Conservation (phyloP, 805 yeast genomes). For the Hanseniaspora vineae region DNA sequence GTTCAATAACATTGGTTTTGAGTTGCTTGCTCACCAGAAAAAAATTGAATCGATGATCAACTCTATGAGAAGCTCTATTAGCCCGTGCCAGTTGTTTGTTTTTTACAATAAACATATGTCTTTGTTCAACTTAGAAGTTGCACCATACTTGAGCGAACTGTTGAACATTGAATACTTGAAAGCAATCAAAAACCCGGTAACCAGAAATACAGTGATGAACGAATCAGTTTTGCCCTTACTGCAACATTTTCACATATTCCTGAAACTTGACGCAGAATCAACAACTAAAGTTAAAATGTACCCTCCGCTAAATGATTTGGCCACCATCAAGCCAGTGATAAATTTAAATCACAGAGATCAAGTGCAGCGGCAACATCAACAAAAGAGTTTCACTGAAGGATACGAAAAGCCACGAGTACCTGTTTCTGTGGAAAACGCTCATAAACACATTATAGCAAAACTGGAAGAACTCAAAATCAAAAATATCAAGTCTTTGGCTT, state of each 20-base stretch:
- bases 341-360: not conserved
- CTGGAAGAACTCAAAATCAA: not conserved
- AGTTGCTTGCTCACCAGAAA: not conserved
- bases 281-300: not conserved
- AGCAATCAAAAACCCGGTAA: not conserved
- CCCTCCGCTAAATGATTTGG: not conserved
- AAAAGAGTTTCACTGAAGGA: not conserved
- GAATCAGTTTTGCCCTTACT: constrained; percentile 1
- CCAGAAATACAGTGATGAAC: constrained; percentile 1
- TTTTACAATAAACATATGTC: constrained; percentile 6
- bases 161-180: constrained; percentile 6
- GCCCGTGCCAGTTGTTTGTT: constrained; percentile 5
- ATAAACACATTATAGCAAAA: not conserved
- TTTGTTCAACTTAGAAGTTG: constrained; percentile 17
- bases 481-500: too few relatives aligned
- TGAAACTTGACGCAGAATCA: not conserved
- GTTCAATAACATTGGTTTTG: constrained; percentile 2
- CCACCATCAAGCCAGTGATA: not conserved
- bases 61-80: constrained; percentile 8
- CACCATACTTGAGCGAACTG: constrained; percentile 26
- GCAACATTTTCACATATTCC: not conserved
- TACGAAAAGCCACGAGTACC: too few relatives aligned
- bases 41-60: constrained; percentile 4
- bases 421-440: not conserved
- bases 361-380: not conserved